Percentiles rank a stretch among this genome's conserved stretches.
phyloP scores from a whole-genome alignment of 2,329 filamentous ascomycete species.

The Aspergillus hortae region DNA sequence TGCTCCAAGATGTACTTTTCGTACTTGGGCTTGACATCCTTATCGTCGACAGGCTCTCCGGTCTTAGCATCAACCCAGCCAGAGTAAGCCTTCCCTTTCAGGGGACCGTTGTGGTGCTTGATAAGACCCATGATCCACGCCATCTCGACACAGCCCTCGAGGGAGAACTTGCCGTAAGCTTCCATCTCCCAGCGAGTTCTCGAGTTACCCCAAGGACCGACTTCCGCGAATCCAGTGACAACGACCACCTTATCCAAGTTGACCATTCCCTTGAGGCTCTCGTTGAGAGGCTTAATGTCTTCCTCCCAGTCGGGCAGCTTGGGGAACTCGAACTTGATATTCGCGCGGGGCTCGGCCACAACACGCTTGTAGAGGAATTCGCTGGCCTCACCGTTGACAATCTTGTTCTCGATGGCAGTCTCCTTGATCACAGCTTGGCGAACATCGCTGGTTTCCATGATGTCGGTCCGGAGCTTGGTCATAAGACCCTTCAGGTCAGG shows the following conservation, averaged over 20 bases:
- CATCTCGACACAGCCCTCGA: slow-evolving; percentile 98
- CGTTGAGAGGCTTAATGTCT: slow-evolving; percentile 84
- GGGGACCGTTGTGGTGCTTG: slow-evolving; percentile 93
- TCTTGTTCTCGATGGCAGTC: slow-evolving; percentile 92
- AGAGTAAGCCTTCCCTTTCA: slow-evolving; percentile 95
- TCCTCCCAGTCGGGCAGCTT: slow-evolving; percentile 84
- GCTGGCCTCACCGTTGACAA: slow-evolving; percentile 89
- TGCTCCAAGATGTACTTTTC: slow-evolving; percentile 96
- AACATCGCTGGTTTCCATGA: slow-evolving; percentile 92
- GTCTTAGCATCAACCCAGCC: slow-evolving; percentile 95
- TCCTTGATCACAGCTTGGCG: slow-evolving; percentile 93
- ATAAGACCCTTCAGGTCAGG: slow-evolving; percentile 92
- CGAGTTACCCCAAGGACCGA: slow-evolving; percentile 89
- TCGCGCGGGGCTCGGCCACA: slow-evolving; percentile 86
- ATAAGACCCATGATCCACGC: slow-evolving; percentile 99
- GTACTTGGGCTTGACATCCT: slow-evolving; percentile 96
- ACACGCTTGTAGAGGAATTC: slow-evolving; percentile 95
- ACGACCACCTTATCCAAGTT: slow-evolving; percentile 98
- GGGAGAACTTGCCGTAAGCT: slow-evolving; percentile 89
- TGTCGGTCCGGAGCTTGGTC: slow-evolving; percentile 88
- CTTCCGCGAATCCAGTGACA: slow-evolving; percentile 89
- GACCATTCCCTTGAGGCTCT: slow-evolving; percentile 92
- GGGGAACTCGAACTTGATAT: slow-evolving; percentile 97
- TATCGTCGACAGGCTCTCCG: slow-evolving; percentile 93
- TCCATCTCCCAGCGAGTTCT: slow-evolving; percentile 99